Evolutionary conservation across 2,329 filamentous ascomycete species (phyloP).

Genomic region (Fusarium illudens): DNA sequence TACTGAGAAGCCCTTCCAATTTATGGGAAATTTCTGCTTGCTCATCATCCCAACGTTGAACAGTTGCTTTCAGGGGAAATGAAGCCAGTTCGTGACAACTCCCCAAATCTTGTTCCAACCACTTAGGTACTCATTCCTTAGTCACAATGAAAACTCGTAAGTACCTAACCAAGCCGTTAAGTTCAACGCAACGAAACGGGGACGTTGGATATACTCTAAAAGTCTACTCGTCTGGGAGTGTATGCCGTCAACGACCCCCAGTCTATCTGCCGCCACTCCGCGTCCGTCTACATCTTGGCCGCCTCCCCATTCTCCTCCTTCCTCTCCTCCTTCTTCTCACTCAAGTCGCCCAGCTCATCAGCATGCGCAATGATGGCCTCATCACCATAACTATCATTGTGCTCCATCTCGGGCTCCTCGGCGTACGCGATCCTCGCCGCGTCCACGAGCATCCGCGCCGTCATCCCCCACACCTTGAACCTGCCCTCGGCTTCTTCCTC

Average conservation of each 20-base stretch:
- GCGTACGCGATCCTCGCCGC: constrained; percentile 85
- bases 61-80: not conserved
- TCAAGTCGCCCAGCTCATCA: constrained; percentile 56
- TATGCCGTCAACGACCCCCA: not conserved
- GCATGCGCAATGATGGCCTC: constrained; percentile 59
- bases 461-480: constrained; percentile 96
- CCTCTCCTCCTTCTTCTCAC: constrained; percentile 49
- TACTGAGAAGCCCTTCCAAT: not conserved
- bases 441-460: constrained; percentile 88
- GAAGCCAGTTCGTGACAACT: not conserved
- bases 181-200: too few relatives aligned
- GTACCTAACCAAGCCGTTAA: too few relatives aligned
- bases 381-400: constrained; percentile 63
- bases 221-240: not conserved
- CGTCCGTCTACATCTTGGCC: constrained; percentile 45
- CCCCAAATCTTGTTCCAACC: not conserved
- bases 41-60: not conserved
- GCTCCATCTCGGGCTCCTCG: constrained; percentile 84
- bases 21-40: not conserved
- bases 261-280: not conserved
- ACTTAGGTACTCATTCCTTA: too few relatives aligned
- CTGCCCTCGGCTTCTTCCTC: constrained; percentile 59
- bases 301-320: constrained; percentile 43
- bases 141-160: not conserved
- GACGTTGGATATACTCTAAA: not conserved